These are phyloP conservation scores for Paracorniculantispora psalliotae DNA, from an alignment of 2,329 filamentous ascomycete genomes.

Conservation along the genomic window DNA sequence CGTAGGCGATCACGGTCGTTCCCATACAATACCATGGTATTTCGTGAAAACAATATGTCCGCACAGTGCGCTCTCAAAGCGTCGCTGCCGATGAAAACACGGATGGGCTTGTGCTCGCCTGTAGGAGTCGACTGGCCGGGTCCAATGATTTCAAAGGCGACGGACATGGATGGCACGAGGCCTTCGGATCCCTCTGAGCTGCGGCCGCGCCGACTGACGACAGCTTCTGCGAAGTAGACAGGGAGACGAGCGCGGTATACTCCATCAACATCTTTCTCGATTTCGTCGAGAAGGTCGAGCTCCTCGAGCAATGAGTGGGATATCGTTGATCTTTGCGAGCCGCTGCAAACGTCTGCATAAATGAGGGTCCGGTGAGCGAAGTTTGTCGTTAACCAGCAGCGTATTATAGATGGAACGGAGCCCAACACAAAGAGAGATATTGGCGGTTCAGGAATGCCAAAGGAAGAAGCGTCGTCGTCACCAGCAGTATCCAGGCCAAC, in stretches of 20 bases:
- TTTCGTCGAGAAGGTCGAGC: conserved; percentile 62
- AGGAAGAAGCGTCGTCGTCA: conserved; percentile 62
- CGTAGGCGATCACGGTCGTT: conserved; percentile 82
- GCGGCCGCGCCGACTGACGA: conserved; percentile 70
- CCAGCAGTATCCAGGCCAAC: conserved; percentile 71
- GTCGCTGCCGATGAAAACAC: conserved; percentile 88
- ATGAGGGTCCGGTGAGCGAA: conserved; percentile 86
- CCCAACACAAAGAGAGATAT: conserved; percentile 82
- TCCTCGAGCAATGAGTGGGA: conserved; percentile 70
- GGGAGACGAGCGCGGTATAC: conserved; percentile 67
- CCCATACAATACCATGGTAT: conserved; percentile 81
- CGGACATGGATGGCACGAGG: conserved; percentile 68
- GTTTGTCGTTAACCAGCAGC: conserved; percentile 88
- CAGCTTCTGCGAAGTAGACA: conserved; percentile 87
- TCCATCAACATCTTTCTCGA: conserved; percentile 62
- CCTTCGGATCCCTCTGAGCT: conserved; percentile 66
- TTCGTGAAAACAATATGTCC: conserved; percentile 87
- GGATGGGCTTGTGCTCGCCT: conserved; percentile 56
- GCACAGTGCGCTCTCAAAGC: conserved; percentile 79
- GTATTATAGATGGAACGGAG: conserved; percentile 86
- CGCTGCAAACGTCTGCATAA: conserved; percentile 89
- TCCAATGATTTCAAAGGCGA: conserved; percentile 71
- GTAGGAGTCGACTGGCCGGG: conserved; percentile 24
- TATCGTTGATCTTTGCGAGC: conserved; percentile 82
- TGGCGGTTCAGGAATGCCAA: conserved; percentile 69